phyloP scores from a whole-genome alignment of 805 yeast species.

The Candida nitratophila region DNA sequence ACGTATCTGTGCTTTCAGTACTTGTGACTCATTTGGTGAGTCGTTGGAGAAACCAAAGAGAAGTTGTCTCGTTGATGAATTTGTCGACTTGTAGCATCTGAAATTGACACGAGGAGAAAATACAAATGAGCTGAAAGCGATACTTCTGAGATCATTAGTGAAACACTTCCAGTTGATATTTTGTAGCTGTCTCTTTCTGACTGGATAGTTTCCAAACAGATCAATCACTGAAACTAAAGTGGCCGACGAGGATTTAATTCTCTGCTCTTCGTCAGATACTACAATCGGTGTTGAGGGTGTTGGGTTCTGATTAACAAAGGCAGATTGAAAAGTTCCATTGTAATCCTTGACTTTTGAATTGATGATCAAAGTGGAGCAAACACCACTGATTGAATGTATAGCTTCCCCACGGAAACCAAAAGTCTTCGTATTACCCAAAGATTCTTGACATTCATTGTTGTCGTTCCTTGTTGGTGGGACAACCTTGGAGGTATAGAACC shows the following conservation, averaged over 20 bases:
- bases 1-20: not conserved
- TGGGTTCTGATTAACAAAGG: not conserved
- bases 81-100: constrained; percentile 5
- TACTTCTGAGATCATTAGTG: constrained; percentile 22
- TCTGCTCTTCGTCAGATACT: not conserved
- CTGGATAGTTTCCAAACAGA: constrained; percentile 37
- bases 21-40: too few relatives aligned
- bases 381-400: constrained; percentile 42
- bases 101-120: constrained; percentile 18
- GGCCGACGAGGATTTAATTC: constrained; percentile 20
- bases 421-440: constrained; percentile 30
- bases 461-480: not conserved
- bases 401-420: constrained; percentile 77
- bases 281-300: not conserved
- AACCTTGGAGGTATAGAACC: constrained; percentile 50
- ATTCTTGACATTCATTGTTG: not conserved
- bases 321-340: constrained; percentile 21
- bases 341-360: constrained; percentile 33
- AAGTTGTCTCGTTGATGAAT: not conserved
- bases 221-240: constrained; percentile 31
- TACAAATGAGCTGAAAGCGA: constrained; percentile 24
- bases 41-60: too few relatives aligned
- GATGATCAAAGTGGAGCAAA: constrained; percentile 37
- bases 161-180: constrained; percentile 15
- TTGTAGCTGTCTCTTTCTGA: constrained; percentile 27